Conservation (phyloP, 805 yeast genomes). For the Isabelozyma pseudorhagii region DNA sequence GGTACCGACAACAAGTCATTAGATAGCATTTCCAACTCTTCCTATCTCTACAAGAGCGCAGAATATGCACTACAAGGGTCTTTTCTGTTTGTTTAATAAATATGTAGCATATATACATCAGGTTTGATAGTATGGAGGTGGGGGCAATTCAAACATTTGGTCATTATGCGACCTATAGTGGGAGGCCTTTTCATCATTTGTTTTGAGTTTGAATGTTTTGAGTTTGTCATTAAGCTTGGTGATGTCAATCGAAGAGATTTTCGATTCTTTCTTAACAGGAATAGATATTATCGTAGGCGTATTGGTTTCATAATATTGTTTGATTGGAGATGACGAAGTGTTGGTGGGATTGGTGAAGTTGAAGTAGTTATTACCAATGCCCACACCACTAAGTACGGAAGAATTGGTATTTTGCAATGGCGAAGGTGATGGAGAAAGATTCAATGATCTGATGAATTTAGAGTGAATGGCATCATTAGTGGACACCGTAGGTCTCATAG, state of each 20-base stretch:
- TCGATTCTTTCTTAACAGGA: not conserved
- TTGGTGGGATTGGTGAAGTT: slow-evolving; percentile 22
- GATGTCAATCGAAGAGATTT: slow-evolving; percentile 7
- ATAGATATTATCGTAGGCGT: not conserved
- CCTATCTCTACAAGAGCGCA: no score
- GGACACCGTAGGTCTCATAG: not conserved
- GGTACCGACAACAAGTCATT: no score
- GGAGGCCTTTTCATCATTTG: not conserved
- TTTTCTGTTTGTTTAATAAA: no score
- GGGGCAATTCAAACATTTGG: slow-evolving; percentile 1
- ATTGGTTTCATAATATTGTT: not conserved
- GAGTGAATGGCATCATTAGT: not conserved
- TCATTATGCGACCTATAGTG: not conserved
- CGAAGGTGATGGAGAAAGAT: not conserved
- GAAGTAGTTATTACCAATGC: slow-evolving; percentile 37
- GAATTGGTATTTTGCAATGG: not conserved
- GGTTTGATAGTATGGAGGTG: slow-evolving; percentile 4
- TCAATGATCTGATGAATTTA: not conserved
- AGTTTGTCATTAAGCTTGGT: slow-evolving; percentile 14
- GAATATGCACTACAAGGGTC: no score
- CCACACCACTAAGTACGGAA: slow-evolving; percentile 29
- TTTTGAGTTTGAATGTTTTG: slow-evolving; percentile 1
- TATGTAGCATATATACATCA: not conserved
- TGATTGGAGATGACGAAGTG: slow-evolving; percentile 27
- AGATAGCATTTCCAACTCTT: no score